Conservation (phyloP, 768 basidiomycete species). For the Tylopilus subfusipes region DNA sequence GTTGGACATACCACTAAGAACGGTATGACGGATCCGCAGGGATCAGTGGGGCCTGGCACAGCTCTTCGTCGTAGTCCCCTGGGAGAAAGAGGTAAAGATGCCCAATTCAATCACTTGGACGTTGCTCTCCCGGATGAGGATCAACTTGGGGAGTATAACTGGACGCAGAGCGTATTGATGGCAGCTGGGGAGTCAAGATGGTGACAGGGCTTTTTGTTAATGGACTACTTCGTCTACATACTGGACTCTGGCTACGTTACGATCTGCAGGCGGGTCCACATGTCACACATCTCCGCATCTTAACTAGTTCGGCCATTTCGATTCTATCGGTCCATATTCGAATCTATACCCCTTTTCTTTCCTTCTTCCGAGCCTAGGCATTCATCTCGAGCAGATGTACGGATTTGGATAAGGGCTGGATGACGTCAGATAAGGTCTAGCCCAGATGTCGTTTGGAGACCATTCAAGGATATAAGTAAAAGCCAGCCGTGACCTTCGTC, state of each 20-base stretch:
- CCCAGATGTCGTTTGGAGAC: not conserved
- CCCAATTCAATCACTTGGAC: conserved; percentile 28
- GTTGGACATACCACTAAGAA: conserved; percentile 10
- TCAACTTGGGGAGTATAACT: conserved; percentile 51
- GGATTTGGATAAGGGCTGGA: conserved; percentile 11
- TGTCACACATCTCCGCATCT: conserved; percentile 9
- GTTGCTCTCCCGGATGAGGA: conserved; percentile 36
- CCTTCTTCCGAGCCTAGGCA: too few species aligned
- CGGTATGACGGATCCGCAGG: conserved; percentile 14
- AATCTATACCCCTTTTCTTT: conserved; percentile 22
- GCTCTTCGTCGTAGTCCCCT: conserved; percentile 16
- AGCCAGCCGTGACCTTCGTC: not conserved
- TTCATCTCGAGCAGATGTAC: too few species aligned
- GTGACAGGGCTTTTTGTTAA: conserved; percentile 18
- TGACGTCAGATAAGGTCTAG: conserved; percentile 22
- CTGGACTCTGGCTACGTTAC: conserved; percentile 16
- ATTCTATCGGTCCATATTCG: conserved; percentile 9
- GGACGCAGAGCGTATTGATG: conserved; percentile 70
- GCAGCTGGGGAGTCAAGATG: conserved; percentile 54
- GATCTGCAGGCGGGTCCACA: conserved; percentile 34
- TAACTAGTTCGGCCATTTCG: conserved; percentile 18
- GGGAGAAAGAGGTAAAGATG: conserved; percentile 17
- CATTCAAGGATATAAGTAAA: conserved; percentile 7
- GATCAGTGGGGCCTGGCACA: conserved; percentile 13
- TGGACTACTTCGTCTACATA: conserved; percentile 15